A percentile compares a stretch with the other conserved stretches of the same genome.
These are phyloP conservation scores for Coemansia sp. DNA, from an alignment of 192 early-diverging fungal genomes.

Conservation along the genomic window DNA sequence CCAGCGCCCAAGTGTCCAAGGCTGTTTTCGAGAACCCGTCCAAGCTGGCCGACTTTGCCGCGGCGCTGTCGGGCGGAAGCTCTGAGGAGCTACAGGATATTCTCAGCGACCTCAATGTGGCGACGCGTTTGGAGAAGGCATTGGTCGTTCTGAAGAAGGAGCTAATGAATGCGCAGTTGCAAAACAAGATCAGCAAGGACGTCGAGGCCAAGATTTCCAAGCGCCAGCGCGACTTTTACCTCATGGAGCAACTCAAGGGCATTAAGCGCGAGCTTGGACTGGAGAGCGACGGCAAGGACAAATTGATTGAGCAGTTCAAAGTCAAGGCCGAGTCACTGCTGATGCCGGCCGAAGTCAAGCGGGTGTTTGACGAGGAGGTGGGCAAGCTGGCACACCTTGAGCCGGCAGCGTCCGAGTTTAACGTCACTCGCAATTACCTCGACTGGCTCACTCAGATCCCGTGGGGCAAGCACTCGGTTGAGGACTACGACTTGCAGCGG, in stretches of 20 bases:
- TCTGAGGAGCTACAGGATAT: conserved; percentile 92
- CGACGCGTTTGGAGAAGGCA: conserved; percentile 91
- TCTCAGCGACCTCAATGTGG: conserved; percentile 84
- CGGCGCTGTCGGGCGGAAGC: conserved; percentile 93
- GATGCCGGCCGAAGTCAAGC: conserved; percentile 91
- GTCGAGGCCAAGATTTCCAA: conserved; percentile 98
- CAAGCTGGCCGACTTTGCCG: conserved; percentile 96
- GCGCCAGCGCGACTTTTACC: conserved; percentile 97
- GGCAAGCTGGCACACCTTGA: conserved; percentile 92
- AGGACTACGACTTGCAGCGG: conserved; percentile 92
- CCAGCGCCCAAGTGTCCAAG: conserved; percentile 93
- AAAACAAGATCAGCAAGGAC: conserved; percentile 97
- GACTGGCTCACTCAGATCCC: conserved; percentile 99
- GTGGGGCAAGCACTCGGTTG: conserved; percentile 88
- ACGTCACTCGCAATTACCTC: conserved; percentile 97
- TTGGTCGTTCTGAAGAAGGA: conserved; percentile 97
- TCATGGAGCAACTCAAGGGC: conserved; percentile 99
- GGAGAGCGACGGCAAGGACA: conserved; percentile 98
- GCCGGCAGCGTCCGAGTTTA: conserved; percentile 95
- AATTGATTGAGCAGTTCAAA: conserved; percentile 93
- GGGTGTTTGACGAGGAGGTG: conserved; percentile 98
- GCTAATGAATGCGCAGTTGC: conserved; percentile 94
- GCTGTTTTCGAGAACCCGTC: conserved; percentile 95
- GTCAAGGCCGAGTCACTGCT: conserved; percentile 79
- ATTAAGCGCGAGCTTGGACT: conserved; percentile 99